Evolutionary conservation across 371 early-diverging fungal genomes (phyloP).

Genomic region (Mortierella sp.): DNA sequence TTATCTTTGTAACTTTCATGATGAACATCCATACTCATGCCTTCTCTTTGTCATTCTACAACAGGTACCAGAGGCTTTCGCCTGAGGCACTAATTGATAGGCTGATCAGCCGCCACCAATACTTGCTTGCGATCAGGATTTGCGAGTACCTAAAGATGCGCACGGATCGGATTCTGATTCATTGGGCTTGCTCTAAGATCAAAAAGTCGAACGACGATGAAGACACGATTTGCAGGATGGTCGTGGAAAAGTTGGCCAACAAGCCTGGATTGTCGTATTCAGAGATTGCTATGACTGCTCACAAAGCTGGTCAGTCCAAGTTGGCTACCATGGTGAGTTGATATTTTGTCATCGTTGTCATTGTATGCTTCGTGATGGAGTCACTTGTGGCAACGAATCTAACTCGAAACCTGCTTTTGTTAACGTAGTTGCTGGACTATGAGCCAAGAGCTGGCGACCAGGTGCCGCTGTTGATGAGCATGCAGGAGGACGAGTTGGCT

Average conservation of each 20-base stretch:
- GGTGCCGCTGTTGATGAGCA: constrained; percentile 93
- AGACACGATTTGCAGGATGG: constrained; percentile 82
- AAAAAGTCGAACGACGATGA: constrained; percentile 90
- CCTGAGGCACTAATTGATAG: constrained; percentile 87
- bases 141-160: constrained; percentile 87
- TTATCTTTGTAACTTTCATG: neutral
- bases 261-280: constrained; percentile 87
- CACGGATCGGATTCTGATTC: constrained; percentile 87
- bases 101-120: constrained; percentile 86
- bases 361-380: neutral
- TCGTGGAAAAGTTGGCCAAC: constrained; percentile 83
- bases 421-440: constrained; percentile 82
- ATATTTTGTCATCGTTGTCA: neutral
- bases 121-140: constrained; percentile 88
- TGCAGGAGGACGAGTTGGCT: constrained; percentile 92
- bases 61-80: constrained; percentile 81
- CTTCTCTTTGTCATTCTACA: neutral
- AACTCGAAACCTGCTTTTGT: neutral
- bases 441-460: constrained; percentile 96
- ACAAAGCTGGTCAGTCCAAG: constrained; percentile 87
- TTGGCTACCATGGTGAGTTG: constrained; percentile 84
- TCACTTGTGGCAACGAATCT: neutral
- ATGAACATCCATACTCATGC: neutral
- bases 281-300: constrained; percentile 95
- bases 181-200: constrained; percentile 98